These are phyloP conservation scores for Rhipidocladum racemiflorum DNA, from an alignment of 176 grass and related monocot species.

Conservation along the genomic window DNA sequence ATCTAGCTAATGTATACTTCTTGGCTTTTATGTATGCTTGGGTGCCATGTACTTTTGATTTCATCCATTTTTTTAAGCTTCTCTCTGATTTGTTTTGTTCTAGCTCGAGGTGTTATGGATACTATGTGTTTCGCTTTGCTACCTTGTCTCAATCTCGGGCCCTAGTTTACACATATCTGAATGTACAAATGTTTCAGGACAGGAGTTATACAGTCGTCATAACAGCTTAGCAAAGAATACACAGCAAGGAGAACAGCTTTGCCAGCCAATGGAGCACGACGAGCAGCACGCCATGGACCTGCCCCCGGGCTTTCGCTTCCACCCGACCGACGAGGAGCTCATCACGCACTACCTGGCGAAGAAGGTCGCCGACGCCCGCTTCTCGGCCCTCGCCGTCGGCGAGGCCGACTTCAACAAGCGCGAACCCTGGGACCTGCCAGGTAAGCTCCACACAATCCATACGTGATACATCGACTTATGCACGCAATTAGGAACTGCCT, in stretches of 20 bases:
- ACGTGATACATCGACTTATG: not conserved
- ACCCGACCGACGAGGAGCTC: conserved; percentile 81
- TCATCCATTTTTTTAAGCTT: not conserved
- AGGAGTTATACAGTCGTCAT: not conserved
- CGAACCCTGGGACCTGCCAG: conserved; percentile 78
- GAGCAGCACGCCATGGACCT: conserved; percentile 53
- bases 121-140: not conserved
- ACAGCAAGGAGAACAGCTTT: not conserved
- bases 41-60: not conserved
- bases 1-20: not conserved
- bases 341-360: conserved; percentile 74
- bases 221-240: not conserved
- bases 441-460: conserved; percentile 30
- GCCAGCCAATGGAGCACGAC: conserved; percentile 28
- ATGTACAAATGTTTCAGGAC: conserved; percentile 27
- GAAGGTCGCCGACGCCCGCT: conserved; percentile 56
- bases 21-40: not conserved
- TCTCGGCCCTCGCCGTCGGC: conserved; percentile 48
- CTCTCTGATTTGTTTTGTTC: not conserved
- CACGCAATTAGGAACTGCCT: not conserved
- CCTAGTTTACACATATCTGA: not conserved
- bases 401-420: conserved; percentile 72
- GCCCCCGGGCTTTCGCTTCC: conserved; percentile 73
- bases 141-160: not conserved
- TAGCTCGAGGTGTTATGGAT: not conserved